Conservation (phyloP, 2,329 filamentous ascomycete species). For the Amauroascus verrucosus region DNA sequence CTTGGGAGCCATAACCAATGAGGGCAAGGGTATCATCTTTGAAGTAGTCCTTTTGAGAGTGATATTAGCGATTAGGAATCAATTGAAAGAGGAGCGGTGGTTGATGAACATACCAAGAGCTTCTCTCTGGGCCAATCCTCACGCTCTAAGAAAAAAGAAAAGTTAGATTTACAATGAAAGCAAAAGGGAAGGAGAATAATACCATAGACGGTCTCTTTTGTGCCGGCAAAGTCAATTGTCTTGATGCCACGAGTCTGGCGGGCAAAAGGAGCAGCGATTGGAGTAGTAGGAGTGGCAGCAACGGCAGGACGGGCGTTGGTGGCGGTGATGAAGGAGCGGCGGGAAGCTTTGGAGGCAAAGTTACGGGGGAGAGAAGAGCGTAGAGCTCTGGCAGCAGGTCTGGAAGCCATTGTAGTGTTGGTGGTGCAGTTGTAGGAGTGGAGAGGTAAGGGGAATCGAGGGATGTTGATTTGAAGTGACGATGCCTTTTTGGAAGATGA, state of each 20-base stretch:
- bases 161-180: conserved; percentile 14
- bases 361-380: conserved; percentile 41
- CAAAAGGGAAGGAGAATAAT: conserved; percentile 24
- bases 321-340: conserved; percentile 50
- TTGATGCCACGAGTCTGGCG: conserved; percentile 80
- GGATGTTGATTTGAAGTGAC: conserved; percentile 18
- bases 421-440: neutral
- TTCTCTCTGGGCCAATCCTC: conserved; percentile 98
- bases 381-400: conserved; percentile 46
- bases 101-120: conserved; percentile 62
- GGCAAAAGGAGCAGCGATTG: conserved; percentile 39
- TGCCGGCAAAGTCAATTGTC: conserved; percentile 97
- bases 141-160: conserved; percentile 57
- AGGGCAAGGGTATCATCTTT: conserved; percentile 98
- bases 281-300: conserved; percentile 36
- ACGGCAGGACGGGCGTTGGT: conserved; percentile 39
- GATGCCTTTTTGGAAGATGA: conserved; percentile 2
- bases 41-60: conserved; percentile 75
- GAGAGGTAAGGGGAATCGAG: neutral
- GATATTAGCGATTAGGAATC: neutral
- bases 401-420: conserved; percentile 37
- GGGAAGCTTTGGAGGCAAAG: conserved; percentile 42
- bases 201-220: conserved; percentile 93
- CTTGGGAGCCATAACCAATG: conserved; percentile 97
- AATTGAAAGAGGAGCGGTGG: neutral